These are phyloP conservation scores for Collybia sordida DNA, from an alignment of 768 basidiomycete species.

Conservation along the genomic window DNA sequence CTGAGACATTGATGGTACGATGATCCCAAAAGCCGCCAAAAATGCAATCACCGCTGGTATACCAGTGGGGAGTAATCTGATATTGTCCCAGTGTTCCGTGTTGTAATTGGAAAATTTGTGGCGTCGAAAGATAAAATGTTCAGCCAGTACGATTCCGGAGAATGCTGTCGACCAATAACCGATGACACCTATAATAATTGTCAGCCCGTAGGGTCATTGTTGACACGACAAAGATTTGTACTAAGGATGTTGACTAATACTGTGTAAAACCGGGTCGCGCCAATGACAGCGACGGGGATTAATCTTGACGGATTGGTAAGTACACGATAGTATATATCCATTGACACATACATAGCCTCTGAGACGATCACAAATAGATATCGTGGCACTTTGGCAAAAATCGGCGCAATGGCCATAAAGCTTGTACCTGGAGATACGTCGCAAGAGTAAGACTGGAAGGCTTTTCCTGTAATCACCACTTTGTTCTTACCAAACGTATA, in stretches of 20 bases:
- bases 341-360: constrained; percentile 56
- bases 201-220: neutral
- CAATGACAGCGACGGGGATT: constrained; percentile 70
- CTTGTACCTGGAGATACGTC: constrained; percentile 41
- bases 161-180: constrained; percentile 65
- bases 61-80: constrained; percentile 57
- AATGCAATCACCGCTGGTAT: constrained; percentile 57
- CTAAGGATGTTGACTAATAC: constrained; percentile 68
- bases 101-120: constrained; percentile 50
- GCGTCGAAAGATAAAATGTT: constrained; percentile 66
- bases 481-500: constrained; percentile 59
- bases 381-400: constrained; percentile 57
- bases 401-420: constrained; percentile 63
- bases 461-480: neutral
- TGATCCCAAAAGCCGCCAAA: constrained; percentile 49
- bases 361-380: constrained; percentile 68
- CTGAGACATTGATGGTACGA: constrained; percentile 70
- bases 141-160: constrained; percentile 55
- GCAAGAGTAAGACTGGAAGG: too few relatives aligned
- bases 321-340: neutral
- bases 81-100: constrained; percentile 52
- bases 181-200: constrained; percentile 30
- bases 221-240: constrained; percentile 23
- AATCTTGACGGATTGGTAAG: constrained; percentile 34
- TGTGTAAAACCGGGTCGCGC: constrained; percentile 61